phyloP scores from a whole-genome alignment of 495 filamentous ascomycete species.

The Annulohypoxylon maeteangense region DNA sequence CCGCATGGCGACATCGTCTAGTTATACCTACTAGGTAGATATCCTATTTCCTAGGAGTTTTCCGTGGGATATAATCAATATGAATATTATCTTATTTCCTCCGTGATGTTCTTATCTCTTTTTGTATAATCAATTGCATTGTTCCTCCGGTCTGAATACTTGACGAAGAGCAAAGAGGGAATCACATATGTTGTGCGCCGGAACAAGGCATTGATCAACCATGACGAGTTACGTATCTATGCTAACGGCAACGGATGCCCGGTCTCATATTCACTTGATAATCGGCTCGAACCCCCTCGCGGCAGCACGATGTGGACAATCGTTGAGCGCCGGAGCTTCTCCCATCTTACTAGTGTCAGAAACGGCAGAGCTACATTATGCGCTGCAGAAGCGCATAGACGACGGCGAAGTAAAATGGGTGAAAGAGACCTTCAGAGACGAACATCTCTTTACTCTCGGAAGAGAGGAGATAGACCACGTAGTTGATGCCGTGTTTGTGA shows the following conservation, averaged over 20 bases:
- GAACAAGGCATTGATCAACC: not conserved
- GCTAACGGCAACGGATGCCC: slow-evolving; percentile 79
- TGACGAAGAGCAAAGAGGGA: not conserved
- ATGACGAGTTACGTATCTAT: slow-evolving; percentile 61
- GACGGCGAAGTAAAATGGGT: slow-evolving; percentile 78
- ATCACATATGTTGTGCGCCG: not conserved
- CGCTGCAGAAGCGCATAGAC: slow-evolving; percentile 76
- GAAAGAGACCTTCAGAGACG: slow-evolving; percentile 72
- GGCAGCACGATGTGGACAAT: slow-evolving; percentile 80
- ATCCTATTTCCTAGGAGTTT: not conserved
- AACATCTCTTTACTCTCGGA: slow-evolving; percentile 80
- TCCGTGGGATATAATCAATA: not conserved
- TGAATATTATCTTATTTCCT: slow-evolving; percentile 20
- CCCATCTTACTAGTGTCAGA: slow-evolving; percentile 85
- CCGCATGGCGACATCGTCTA: slow-evolving; percentile 37
- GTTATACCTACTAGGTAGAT: not conserved
- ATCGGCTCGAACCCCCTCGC: slow-evolving; percentile 89
- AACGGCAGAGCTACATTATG: slow-evolving; percentile 73
- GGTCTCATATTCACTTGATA: slow-evolving; percentile 84
- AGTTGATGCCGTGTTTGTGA: slow-evolving; percentile 94
- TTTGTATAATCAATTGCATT: not conserved
- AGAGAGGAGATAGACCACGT: slow-evolving; percentile 80
- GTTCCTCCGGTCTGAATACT: not conserved
- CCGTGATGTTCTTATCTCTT: slow-evolving; percentile 5
- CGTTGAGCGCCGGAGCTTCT: slow-evolving; percentile 84